Base-by-base conservation (phyloP, 2,329 filamentous ascomycete genomes). In the Paraconiothyrium brasiliense region DNA sequence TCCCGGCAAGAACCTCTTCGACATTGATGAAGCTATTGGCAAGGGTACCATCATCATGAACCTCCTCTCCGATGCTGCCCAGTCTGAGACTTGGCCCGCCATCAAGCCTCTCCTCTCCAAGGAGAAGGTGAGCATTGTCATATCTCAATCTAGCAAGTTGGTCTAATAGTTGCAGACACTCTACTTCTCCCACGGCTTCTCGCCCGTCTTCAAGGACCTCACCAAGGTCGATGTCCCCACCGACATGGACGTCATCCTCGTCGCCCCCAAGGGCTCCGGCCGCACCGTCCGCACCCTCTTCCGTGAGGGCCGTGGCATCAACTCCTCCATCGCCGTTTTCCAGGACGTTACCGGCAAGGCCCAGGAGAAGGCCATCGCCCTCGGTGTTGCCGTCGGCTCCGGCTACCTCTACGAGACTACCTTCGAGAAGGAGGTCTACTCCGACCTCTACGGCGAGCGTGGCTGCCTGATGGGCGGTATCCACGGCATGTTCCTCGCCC, bases 171-270 rank as follows among this genome's bases (percentile, higher is more conserved):
- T 14, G 6, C 69, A 95, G 94, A 99, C 95, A 65, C 92, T 99
- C 75, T 99, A 99, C 91, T 99, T 99, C 89, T 98, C 95, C 74
- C 95, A 99, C 89, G 95, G 95, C 79, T 99, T 99, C 92, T 98
- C 95, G 67, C 95, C 95, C 80, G 94, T 99, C 84, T 99, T 99
- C 92, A 97, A 97, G 88, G 91, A 97, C 82, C 90, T 95, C 80
- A 99, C 95, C 88, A 97, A 97, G 84, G 95, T 99, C 80, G 95
- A 99, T 67, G 92, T 97, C 67, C 95, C 95, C 84, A 88, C 82
- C 71, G 92, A 98, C 85, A 92, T 99, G 80, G 95, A 99, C 83
- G 95, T 99, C 83, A 99, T 99, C 88, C 94, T 99, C 80, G 94
- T 97, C 78, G 95, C 95, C 72, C 95, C 95, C 85, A 99, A 99